Evolutionary conservation across 1,284 basidiomycete species (phyloP).

Genomic region (Boletus semigastroideus): DNA sequence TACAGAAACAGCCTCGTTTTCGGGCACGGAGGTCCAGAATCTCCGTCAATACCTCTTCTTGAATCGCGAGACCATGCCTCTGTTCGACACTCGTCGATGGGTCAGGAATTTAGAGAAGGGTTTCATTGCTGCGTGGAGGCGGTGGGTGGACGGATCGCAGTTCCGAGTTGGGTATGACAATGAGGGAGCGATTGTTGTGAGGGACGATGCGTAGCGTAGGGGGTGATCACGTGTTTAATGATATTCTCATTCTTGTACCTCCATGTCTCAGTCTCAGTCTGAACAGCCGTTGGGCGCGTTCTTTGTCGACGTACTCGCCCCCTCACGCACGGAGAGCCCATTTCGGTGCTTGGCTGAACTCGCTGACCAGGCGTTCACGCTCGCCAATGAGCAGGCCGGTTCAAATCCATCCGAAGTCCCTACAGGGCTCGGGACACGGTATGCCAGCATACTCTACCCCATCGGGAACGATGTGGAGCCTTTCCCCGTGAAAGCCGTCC

Average conservation of each 20-base stretch:
- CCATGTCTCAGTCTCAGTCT: constrained; percentile 26
- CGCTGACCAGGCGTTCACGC: constrained; percentile 18
- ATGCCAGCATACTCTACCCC: constrained; percentile 20
- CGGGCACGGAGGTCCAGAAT: constrained; percentile 40
- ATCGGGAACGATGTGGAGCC: constrained; percentile 8
- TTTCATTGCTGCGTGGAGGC: constrained; percentile 49
- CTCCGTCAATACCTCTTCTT: constrained; percentile 51
- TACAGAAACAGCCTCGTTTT: not conserved
- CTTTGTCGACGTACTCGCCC: constrained; percentile 16
- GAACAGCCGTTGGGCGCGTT: constrained; percentile 12
- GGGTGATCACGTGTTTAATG: not conserved
- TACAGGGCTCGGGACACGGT: constrained; percentile 1
- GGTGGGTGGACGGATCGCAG: constrained; percentile 55
- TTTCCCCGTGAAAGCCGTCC: constrained; percentile 15
- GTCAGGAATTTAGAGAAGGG: constrained; percentile 54
- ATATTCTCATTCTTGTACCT: no score
- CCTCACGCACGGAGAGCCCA: constrained; percentile 2
- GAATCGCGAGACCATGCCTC: constrained; percentile 44
- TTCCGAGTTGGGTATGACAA: constrained; percentile 30
- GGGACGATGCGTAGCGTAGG: constrained; percentile 34
- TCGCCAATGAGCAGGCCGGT: constrained; percentile 6
- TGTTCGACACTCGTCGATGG: constrained; percentile 61
- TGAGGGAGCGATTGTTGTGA: constrained; percentile 43
- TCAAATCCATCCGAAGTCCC: not conserved
- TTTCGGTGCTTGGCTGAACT: constrained; percentile 19